Evolutionary conservation across 495 filamentous ascomycete species (phyloP), one percentile per base, ranked within the genome.

Genomic region (Lasiosphaeris hirsuta): DNA sequence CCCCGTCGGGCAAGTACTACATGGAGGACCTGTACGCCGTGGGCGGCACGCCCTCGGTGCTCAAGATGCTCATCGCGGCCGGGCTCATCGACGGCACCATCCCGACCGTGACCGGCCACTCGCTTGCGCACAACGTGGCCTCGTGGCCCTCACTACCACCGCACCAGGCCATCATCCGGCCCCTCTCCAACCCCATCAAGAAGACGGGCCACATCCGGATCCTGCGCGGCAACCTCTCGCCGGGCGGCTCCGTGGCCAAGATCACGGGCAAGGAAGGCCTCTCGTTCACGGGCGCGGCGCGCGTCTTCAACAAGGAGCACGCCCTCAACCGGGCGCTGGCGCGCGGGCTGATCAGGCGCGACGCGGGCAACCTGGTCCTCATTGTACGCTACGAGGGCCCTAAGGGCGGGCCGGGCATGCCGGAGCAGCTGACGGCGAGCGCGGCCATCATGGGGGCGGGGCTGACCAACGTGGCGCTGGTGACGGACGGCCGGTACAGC

Each of bases 21-120:
- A 96, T 97, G 89, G 90, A 92, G 46, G 94, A 98, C 66, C 81
- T 98, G n/a, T 96, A 92, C 72, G 85, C 90, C 48, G 86, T 97
- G 58, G 94, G 94, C 54, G 94, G 94, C 49, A 89, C 92, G 30
- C 92, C 94, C 0, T 84, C 89, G 0, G 91, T 98, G 7, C 84
- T 96, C 72, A 98, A 98, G 75, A 82, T 95, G 59, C 81, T 98
- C 41, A 87, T 96, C 58, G 90, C 89, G 6, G 86, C 86, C 1
- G 84, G 85, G 14, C 76, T 96, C 19, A 83, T 98, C 18, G 86
- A 97, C 68, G 94, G 94, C 51, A 73, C 78, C 60, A 90, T 96
- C 62, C 84, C 82, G 2, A 97, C 94, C n/a, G 86, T 98, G 23
- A 98, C 94, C 0, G 94, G 94, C 58, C 88, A 86, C 63, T 93